These are phyloP conservation scores for Dendrocalamus latiflorus DNA, from an alignment of 202 grass and related monocot genomes.

Conservation along the genomic window DNA sequence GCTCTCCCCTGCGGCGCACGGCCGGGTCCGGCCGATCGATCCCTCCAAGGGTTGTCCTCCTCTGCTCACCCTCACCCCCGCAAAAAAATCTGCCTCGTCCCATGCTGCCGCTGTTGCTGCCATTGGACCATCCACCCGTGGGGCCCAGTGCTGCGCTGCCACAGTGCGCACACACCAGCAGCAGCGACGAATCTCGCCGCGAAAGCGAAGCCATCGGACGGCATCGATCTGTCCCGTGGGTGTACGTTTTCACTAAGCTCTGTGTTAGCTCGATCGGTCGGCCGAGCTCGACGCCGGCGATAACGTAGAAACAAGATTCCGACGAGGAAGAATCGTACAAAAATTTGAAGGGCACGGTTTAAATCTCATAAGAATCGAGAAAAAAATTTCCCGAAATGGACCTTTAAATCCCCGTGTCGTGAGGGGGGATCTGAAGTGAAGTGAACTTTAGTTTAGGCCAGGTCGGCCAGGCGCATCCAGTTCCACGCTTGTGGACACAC, in stretches of 20 bases:
- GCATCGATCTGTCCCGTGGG: constrained; percentile 10
- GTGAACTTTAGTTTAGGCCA: background rate
- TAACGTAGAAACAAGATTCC: too few relatives aligned
- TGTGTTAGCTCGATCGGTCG: background rate
- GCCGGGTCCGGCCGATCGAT: too few relatives aligned
- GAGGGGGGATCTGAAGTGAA: too few relatives aligned
- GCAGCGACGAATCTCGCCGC: background rate
- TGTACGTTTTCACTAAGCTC: background rate
- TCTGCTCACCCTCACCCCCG: background rate
- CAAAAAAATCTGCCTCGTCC: background rate
- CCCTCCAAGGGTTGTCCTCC: background rate
- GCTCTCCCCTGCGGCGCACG: too few relatives aligned
- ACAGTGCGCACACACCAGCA: background rate
- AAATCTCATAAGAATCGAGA: too few relatives aligned
- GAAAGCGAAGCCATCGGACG: background rate
- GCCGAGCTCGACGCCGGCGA: too few relatives aligned
- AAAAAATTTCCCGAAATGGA: too few relatives aligned
- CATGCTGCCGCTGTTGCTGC: background rate
- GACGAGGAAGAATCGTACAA: too few relatives aligned
- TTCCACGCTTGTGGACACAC: background rate
- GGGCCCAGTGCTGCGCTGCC: too few relatives aligned
- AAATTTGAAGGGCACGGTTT: too few relatives aligned
- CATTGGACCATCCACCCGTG: background rate
- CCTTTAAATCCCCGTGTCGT: too few relatives aligned
- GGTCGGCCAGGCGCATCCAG: background rate